Evolutionary conservation across 345 rosid genomes (phyloP).

Genomic region (Turritis glabra): DNA sequence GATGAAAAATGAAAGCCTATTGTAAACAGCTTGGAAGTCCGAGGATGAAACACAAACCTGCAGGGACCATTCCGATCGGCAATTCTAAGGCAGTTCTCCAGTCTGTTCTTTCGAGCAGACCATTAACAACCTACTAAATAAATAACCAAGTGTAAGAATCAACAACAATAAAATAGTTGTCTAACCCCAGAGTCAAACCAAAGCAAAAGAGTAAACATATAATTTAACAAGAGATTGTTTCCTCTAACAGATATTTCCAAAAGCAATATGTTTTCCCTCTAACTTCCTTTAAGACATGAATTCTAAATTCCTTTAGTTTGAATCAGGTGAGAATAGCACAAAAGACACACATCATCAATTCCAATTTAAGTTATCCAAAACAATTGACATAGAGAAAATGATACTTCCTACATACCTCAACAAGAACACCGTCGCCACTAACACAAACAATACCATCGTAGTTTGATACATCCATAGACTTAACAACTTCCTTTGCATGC

Average conservation of each 20-base stretch:
- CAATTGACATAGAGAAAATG: neutral
- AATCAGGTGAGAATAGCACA: slow-evolving; percentile 12
- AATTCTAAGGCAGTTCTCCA: slow-evolving; percentile 71
- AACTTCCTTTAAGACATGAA: neutral
- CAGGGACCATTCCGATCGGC: slow-evolving; percentile 88
- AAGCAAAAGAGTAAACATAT: neutral
- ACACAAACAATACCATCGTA: slow-evolving; percentile 95
- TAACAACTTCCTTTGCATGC: slow-evolving; percentile 81
- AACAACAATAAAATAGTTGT: neutral
- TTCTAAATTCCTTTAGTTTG: neutral
- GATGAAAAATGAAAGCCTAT: neutral
- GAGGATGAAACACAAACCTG: slow-evolving; percentile 52
- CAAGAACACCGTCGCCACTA: slow-evolving; percentile 94
- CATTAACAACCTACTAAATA: slow-evolving; percentile 93
- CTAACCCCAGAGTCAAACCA: neutral
- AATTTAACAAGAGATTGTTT: slow-evolving; percentile 1
- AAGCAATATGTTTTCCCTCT: neutral
- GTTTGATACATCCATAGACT: slow-evolving; percentile 53
- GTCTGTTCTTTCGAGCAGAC: slow-evolving; percentile 84
- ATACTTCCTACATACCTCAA: slow-evolving; percentile 58
- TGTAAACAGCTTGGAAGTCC: neutral
- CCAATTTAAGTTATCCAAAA: neutral
- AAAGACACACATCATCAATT: slow-evolving; percentile 12
- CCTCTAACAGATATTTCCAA: neutral
- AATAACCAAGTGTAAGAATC: slow-evolving; percentile 34